Percentiles rank a stretch among this genome's conserved stretches.
Conservation (phyloP, 305 asterid genomes). For the Rubia peregrina region DNA sequence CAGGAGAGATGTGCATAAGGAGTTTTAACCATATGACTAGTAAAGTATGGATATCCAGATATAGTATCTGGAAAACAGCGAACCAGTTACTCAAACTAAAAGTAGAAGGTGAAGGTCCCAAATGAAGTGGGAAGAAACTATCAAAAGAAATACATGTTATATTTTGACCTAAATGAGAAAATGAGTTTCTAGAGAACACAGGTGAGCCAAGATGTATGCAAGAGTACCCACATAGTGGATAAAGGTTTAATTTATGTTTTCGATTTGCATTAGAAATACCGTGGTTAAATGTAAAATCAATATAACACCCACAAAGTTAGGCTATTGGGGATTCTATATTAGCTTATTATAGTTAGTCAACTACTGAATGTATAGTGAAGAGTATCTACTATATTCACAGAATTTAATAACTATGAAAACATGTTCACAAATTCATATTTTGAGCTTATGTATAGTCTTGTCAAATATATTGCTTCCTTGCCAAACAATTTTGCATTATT, state of each 20-base stretch:
- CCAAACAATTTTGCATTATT: constrained; percentile 9
- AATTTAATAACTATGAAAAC: background rate
- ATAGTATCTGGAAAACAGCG: too few relatives aligned
- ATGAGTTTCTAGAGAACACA: background rate
- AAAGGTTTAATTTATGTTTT: background rate
- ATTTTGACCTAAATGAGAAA: background rate
- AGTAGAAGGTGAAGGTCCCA: too few relatives aligned
- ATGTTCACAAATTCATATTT: background rate
- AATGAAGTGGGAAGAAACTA: background rate
- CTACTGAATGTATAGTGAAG: background rate
- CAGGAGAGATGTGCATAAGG: too few relatives aligned
- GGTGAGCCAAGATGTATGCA: background rate
- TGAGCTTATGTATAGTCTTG: background rate
- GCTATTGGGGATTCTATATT: background rate
- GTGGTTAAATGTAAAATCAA: background rate
- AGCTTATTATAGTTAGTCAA: background rate
- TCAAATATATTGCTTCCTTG: background rate
- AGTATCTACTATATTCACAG: background rate
- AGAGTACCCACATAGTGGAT: background rate
- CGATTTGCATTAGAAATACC: background rate
- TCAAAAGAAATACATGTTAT: background rate
- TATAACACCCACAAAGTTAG: background rate
- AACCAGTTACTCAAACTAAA: background rate
- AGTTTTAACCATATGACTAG: too few relatives aligned
- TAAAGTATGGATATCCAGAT: too few relatives aligned